phyloP scores from a whole-genome alignment of 176 grass and related monocot genomes.

The Raddia distichophylla region DNA sequence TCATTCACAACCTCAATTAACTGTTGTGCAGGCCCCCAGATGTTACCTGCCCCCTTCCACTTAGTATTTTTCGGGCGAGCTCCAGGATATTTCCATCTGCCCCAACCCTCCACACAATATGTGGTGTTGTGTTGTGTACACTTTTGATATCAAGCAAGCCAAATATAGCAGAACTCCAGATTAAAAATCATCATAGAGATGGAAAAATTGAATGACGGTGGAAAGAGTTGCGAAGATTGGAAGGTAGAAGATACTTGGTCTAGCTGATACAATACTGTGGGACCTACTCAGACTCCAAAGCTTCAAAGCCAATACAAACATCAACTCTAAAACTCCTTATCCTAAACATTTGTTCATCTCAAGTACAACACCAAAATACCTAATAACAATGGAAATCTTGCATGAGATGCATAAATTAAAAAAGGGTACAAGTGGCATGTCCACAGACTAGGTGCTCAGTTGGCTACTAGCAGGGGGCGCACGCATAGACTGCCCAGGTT shows the following conservation, averaged over 20 bases:
- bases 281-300: constrained; percentile 13
- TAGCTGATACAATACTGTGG: constrained; percentile 20
- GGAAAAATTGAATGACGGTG: background rate
- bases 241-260: background rate
- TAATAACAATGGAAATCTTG: constrained; percentile 28
- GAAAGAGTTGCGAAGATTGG: constrained; percentile 8
- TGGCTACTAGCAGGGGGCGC: too few relatives aligned
- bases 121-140: background rate
- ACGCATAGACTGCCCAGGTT: too few relatives aligned
- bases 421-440: constrained; percentile 4
- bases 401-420: constrained; percentile 36
- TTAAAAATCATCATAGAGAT: background rate
- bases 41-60: background rate
- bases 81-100: constrained; percentile 5
- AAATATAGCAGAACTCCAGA: background rate
- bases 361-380: constrained; percentile 12
- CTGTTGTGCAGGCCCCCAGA: constrained; percentile 23
- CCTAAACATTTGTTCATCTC: constrained; percentile 23
- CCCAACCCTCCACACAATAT: background rate
- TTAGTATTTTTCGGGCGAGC: background rate
- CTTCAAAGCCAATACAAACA: constrained; percentile 36
- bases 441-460: too few relatives aligned
- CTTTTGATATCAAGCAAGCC: constrained; percentile 2
- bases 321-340: background rate
- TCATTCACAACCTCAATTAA: constrained; percentile 15